These are phyloP conservation scores for Pterocarpus macrocarpus DNA, from an alignment of 306 rosid species.

Conservation along the genomic window DNA sequence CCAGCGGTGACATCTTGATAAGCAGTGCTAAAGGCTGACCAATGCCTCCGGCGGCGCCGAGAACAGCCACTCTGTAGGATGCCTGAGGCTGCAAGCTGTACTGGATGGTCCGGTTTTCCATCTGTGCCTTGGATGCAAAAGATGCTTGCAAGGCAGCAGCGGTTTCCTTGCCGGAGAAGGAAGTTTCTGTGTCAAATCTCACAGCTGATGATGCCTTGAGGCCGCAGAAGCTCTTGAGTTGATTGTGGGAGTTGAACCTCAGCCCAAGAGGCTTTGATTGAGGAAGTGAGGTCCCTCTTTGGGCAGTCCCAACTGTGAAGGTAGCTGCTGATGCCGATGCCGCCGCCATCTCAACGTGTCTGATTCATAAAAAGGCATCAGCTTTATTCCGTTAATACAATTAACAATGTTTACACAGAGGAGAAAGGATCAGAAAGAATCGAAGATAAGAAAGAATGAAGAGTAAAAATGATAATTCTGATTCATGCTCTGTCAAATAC, in stretches of 20 bases:
- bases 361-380: constrained; percentile 44
- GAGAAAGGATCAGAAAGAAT: no score
- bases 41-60: constrained; percentile 97
- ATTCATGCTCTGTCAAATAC: no score
- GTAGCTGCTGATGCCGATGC: constrained; percentile 69
- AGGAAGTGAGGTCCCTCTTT: constrained; percentile 60
- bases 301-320: constrained; percentile 62
- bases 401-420: not conserved
- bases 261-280: constrained; percentile 63
- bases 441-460: no score
- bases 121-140: constrained; percentile 66
- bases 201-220: constrained; percentile 66
- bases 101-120: constrained; percentile 49
- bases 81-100: constrained; percentile 77
- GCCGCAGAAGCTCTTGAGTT: constrained; percentile 73
- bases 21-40: constrained; percentile 96
- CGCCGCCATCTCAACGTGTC: constrained; percentile 75
- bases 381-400: constrained; percentile 2
- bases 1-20: constrained; percentile 94
- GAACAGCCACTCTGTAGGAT: constrained; percentile 85
- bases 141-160: constrained; percentile 60
- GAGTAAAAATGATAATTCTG: no score
- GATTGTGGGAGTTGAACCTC: constrained; percentile 61
- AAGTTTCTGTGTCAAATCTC: constrained; percentile 57
- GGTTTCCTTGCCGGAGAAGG: constrained; percentile 72